Conservation (phyloP, 129 eudicot species). For the Arctium minus region DNA sequence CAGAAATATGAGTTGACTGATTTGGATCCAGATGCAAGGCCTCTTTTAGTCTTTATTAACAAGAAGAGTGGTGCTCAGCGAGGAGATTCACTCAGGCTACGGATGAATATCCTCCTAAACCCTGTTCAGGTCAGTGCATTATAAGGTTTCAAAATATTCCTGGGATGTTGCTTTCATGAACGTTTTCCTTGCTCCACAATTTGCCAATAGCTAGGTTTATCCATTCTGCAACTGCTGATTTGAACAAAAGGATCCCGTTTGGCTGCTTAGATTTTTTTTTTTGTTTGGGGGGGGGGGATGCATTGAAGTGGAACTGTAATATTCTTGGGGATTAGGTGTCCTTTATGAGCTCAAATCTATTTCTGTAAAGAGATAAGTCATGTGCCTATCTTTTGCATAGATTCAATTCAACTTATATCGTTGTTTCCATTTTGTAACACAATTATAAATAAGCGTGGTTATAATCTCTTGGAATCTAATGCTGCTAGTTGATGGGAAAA, state of each 20-base stretch:
- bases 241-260: neutral
- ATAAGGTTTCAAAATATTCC: neutral
- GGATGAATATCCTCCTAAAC: constrained; percentile 85
- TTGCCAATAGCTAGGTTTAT: neutral
- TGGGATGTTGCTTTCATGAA: neutral
- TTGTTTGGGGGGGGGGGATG: neutral
- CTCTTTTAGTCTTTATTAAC: constrained; percentile 85
- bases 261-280: neutral
- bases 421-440: neutral
- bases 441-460: neutral
- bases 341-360: neutral
- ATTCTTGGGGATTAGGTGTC: neutral
- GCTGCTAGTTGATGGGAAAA: neutral
- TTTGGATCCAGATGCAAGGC: constrained; percentile 92
- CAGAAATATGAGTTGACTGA: constrained; percentile 79
- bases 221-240: neutral
- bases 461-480: constrained; percentile 1
- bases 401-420: neutral
- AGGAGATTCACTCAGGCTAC: constrained; percentile 79
- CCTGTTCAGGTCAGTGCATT: constrained; percentile 86
- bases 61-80: constrained; percentile 97
- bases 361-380: neutral
- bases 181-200: neutral
- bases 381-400: neutral
- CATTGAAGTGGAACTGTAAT: neutral